Base-by-base conservation (phyloP, 345 rosid species). In the Kernera saxatilis region DNA sequence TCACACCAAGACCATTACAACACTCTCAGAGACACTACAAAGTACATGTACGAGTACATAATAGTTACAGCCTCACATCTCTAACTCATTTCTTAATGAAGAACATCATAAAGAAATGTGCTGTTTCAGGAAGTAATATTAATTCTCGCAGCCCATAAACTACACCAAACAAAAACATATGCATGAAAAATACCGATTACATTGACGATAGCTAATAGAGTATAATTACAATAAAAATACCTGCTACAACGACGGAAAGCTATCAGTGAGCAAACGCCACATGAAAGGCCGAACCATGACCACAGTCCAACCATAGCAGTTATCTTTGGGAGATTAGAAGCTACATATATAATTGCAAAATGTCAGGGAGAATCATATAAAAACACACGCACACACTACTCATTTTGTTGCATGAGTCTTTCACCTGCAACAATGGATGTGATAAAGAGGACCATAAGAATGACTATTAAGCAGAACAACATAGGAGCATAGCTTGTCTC, bases 261-360 rank as follows among this genome's bases (percentile, higher is more conserved):
- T 48, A 88, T 33, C 67, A 94, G 80, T 5, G 98, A 70, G 71
- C 68, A 74, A 77, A 82, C 64, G 46, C 89, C 88, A 37, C 85
- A 60, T 68, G 97, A 86, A 70, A 91, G 82, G 74, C 86, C 77
- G 29, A 72, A 72, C 87, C 95, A 88, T 48, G 86, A 89, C 97
- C 97, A 91, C 57, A 91, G 78, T 64, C 93, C 99, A 82, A 83
- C 78, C 84, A 64, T 75, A 69, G 98, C 96, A 77, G 98, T 91
- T 58, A 91, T 80, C 82, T 82, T 89, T 32, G 99, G 82, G 78
- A 94, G 86, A 81, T 74, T 80, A 39, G 93, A 80, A 77, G 93
- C 98, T 94, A 72, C 66, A 79, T 26, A 58, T 26, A 57, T 27
- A 73, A 68, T 40, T 69, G 56, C 32, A 71, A 84, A 44, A 46